These are phyloP conservation scores for Arthrinium phaeospermum DNA, from an alignment of 2,329 filamentous ascomycete species.

Conservation along the genomic window DNA sequence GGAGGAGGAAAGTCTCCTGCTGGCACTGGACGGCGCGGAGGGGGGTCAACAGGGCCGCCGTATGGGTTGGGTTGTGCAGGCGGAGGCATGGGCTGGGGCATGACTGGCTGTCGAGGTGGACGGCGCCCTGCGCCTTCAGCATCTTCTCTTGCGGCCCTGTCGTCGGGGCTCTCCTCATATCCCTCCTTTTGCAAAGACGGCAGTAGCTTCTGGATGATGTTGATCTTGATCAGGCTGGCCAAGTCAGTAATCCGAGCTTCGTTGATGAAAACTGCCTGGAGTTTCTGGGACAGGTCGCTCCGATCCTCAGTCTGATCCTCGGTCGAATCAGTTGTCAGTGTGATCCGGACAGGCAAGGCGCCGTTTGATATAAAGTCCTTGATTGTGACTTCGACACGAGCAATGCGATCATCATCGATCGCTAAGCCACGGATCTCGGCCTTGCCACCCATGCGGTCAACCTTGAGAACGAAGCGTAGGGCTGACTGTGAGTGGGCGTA, in stretches of 20 bases:
- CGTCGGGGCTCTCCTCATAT: slow-evolving; percentile 67
- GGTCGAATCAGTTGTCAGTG: slow-evolving; percentile 49
- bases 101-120: slow-evolving; percentile 45
- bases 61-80: slow-evolving; percentile 73
- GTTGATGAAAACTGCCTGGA: slow-evolving; percentile 75
- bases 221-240: slow-evolving; percentile 73
- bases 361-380: slow-evolving; percentile 75
- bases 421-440: slow-evolving; percentile 83
- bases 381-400: slow-evolving; percentile 74
- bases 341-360: slow-evolving; percentile 62
- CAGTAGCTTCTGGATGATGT: slow-evolving; percentile 83
- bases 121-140: slow-evolving; percentile 50
- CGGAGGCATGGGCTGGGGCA: slow-evolving; percentile 58
- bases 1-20: slow-evolving; percentile 81
- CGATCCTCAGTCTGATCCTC: slow-evolving; percentile 62
- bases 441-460: slow-evolving; percentile 82
- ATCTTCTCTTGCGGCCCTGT: slow-evolving; percentile 47
- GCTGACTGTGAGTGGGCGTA: slow-evolving; percentile 87
- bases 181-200: slow-evolving; percentile 79
- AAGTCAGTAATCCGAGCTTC: slow-evolving; percentile 70
- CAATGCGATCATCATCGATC: slow-evolving; percentile 80
- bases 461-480: slow-evolving; percentile 81
- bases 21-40: slow-evolving; percentile 68
- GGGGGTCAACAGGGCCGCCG: slow-evolving; percentile 67
- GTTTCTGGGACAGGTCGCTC: slow-evolving; percentile 51